Evolutionary conservation across 2,329 filamentous ascomycete genomes (phyloP).

Genomic region (Phoma herbarum): DNA sequence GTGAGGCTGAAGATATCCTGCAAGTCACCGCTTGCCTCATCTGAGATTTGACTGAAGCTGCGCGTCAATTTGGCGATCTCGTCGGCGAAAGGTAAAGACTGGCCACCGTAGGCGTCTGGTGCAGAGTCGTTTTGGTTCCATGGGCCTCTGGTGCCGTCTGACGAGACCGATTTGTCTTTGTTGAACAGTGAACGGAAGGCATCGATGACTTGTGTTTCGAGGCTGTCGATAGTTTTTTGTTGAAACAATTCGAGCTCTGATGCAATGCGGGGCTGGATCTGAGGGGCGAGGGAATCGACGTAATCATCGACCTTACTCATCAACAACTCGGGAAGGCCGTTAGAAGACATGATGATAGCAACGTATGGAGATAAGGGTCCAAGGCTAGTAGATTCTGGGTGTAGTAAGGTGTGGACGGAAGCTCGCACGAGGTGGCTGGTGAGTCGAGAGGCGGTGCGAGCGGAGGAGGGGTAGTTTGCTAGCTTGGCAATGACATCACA

Average conservation of each 20-base stretch:
- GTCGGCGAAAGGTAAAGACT: constrained; percentile 41
- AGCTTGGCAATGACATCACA: constrained; percentile 8
- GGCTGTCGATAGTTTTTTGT: constrained; percentile 44
- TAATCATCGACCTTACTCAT: constrained; percentile 43
- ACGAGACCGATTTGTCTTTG: constrained; percentile 28
- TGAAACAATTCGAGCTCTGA: constrained; percentile 42
- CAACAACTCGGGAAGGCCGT: constrained; percentile 34
- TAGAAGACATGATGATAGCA: constrained; percentile 28
- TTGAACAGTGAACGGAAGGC: constrained; percentile 42
- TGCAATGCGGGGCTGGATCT: constrained; percentile 45
- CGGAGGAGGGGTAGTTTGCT: constrained; percentile 2
- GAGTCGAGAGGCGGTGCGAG: constrained; percentile 17
- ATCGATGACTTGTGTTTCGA: constrained; percentile 42
- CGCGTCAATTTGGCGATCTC: constrained; percentile 42
- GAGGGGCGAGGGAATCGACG: constrained; percentile 42
- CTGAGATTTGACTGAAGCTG: constrained; percentile 41
- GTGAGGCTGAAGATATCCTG: constrained; percentile 43
- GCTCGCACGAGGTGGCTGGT: constrained; percentile 9
- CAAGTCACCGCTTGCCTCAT: constrained; percentile 39
- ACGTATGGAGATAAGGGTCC: constrained; percentile 1
- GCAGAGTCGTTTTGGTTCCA: constrained; percentile 39
- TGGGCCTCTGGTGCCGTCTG: constrained; percentile 29
- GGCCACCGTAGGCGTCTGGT: constrained; percentile 41
- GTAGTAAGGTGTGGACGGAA: constrained; percentile 16
- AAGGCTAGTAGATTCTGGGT: constrained; percentile 10